These are phyloP conservation scores for Lasiodiplodia citricola DNA, from an alignment of 2,329 filamentous ascomycete species.

Conservation along the genomic window DNA sequence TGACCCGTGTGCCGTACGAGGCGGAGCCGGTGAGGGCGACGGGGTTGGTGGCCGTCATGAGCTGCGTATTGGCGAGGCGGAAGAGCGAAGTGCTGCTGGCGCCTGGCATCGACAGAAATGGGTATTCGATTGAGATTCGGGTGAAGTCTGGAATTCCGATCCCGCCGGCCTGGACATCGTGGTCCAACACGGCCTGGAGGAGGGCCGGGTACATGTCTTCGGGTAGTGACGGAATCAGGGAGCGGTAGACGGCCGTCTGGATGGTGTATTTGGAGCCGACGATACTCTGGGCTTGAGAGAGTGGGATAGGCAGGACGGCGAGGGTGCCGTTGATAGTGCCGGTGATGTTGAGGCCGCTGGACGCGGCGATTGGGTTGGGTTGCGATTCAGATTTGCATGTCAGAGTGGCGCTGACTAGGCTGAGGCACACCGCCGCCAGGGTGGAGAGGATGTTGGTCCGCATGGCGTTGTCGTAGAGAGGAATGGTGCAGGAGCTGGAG, in stretches of 20 bases:
- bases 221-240: constrained; percentile 57
- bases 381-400: constrained; percentile 38
- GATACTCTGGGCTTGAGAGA: constrained; percentile 52
- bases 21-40: constrained; percentile 53
- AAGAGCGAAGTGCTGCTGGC: constrained; percentile 57
- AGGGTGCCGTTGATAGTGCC: constrained; percentile 62
- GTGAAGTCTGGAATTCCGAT: constrained; percentile 55
- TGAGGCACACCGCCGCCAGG: not conserved
- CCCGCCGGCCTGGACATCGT: constrained; percentile 55
- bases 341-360: constrained; percentile 56
- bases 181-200: constrained; percentile 57
- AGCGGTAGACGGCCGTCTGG: constrained; percentile 55
- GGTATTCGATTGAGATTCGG: constrained; percentile 59
- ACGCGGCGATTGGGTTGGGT: constrained; percentile 56
- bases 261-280: constrained; percentile 58
- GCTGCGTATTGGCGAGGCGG: constrained; percentile 55
- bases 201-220: constrained; percentile 60
- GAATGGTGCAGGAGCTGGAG: too few species aligned
- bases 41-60: constrained; percentile 52
- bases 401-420: not conserved
- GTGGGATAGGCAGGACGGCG: constrained; percentile 57
- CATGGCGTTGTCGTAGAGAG: not conserved
- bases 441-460: not conserved
- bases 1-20: constrained; percentile 54
- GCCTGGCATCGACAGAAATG: constrained; percentile 59